A percentile compares a stretch with the other conserved stretches of the same genome.
phyloP scores from a whole-genome alignment of 331 rosid species.

The Cydonia oblonga region DNA sequence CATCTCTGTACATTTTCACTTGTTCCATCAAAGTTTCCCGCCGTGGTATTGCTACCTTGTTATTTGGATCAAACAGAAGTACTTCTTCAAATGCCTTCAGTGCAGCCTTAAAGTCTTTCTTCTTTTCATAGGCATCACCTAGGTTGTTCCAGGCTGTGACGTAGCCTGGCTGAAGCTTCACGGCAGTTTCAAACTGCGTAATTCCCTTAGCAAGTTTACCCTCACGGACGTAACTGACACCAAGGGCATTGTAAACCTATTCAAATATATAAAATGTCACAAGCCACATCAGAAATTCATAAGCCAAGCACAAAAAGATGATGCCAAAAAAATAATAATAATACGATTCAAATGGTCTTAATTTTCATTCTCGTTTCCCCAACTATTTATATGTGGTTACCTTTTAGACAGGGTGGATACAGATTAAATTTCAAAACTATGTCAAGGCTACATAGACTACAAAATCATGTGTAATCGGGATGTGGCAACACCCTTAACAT shows the following conservation, averaged over 20 bases:
- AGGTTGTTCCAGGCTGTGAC: slow-evolving; percentile 98
- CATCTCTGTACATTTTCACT: slow-evolving; percentile 57
- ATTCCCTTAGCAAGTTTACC: slow-evolving; percentile 82
- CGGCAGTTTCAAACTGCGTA: slow-evolving; percentile 71
- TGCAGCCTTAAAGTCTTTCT: slow-evolving; percentile 62
- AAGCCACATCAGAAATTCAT: background rate
- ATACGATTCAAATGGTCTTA: too few species aligned
- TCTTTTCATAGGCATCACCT: slow-evolving; percentile 81
- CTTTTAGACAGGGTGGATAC: too few species aligned
- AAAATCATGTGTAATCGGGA: background rate
- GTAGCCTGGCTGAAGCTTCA: slow-evolving; percentile 89
- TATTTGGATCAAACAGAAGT: slow-evolving; percentile 87
- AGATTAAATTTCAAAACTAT: background rate
- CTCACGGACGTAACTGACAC: slow-evolving; percentile 73
- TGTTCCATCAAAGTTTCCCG: slow-evolving; percentile 59
- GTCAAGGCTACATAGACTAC: background rate
- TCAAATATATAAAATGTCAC: background rate
- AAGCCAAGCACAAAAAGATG: background rate
- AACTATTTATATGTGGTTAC: too few species aligned
- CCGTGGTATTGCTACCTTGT: slow-evolving; percentile 76
- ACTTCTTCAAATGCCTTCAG: slow-evolving; percentile 92
- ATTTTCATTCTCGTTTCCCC: too few species aligned
- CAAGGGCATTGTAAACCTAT: slow-evolving; percentile 91
- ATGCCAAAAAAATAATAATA: too few species aligned
- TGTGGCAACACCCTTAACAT: background rate